Conservation (phyloP, 257 asterid species). For the Craterostigma plantagineum region DNA sequence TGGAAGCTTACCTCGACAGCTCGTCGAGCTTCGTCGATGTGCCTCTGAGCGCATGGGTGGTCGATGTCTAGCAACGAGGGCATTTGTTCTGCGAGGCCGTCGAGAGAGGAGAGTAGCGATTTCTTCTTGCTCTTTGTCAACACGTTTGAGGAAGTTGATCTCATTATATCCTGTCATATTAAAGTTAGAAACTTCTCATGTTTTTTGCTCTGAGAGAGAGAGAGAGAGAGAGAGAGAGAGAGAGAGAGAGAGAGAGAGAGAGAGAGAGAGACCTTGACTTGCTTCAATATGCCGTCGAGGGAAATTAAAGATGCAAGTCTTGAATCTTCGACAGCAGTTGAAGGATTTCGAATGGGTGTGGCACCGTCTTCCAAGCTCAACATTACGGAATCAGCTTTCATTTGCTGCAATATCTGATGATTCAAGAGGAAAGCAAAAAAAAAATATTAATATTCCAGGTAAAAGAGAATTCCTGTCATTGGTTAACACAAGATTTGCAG, state of each 20-base stretch:
- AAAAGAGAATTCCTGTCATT: background rate
- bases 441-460: background rate
- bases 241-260: slow-evolving; percentile 5
- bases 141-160: slow-evolving; percentile 54
- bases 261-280: slow-evolving; percentile 52
- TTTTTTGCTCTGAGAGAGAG: slow-evolving; percentile 11
- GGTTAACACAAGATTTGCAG: too few relatives aligned
- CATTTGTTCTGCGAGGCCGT: slow-evolving; percentile 74
- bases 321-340: slow-evolving; percentile 97
- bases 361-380: slow-evolving; percentile 63
- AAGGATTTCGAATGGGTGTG: slow-evolving; percentile 69
- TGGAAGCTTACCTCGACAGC: slow-evolving; percentile 48
- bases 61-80: slow-evolving; percentile 90
- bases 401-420: slow-evolving; percentile 75
- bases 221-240: slow-evolving; percentile 4
- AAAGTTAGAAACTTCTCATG: slow-evolving; percentile 7
- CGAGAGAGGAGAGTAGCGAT: slow-evolving; percentile 50
- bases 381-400: slow-evolving; percentile 61
- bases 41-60: slow-evolving; percentile 85
- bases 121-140: slow-evolving; percentile 74
- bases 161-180: slow-evolving; percentile 52
- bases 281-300: slow-evolving; percentile 83
- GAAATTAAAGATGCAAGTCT: slow-evolving; percentile 86
- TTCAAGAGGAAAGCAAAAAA: slow-evolving; percentile 6
- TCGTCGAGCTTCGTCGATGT: slow-evolving; percentile 71